Evolutionary conservation across 306 rosid genomes (phyloP).

Genomic region (Dryas alaskensis): DNA sequence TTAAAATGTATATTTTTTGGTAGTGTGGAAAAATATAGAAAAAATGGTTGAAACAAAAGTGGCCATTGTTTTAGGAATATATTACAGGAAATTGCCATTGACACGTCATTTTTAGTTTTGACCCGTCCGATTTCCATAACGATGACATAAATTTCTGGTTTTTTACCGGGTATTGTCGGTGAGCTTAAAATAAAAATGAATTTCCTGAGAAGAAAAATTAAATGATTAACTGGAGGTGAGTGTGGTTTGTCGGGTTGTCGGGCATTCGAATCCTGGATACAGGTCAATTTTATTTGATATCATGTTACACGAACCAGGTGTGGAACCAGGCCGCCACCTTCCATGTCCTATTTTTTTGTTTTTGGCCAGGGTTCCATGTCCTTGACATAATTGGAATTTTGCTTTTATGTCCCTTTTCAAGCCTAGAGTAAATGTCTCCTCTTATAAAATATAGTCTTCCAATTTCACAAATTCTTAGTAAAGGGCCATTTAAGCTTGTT

Average conservation of each 20-base stretch:
- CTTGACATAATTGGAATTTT: not conserved
- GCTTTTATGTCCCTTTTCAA: not conserved
- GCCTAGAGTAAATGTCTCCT: too few species aligned
- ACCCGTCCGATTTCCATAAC: too few species aligned
- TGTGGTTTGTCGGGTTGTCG: slow-evolving; percentile 53
- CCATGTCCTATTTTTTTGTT: not conserved
- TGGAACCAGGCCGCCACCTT: slow-evolving; percentile 18
- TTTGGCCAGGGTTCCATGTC: not conserved
- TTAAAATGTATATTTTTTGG: too few species aligned
- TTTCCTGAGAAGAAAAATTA: slow-evolving; percentile 13
- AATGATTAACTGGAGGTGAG: slow-evolving; percentile 26
- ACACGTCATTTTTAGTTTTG: not conserved
- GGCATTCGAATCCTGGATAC: slow-evolving; percentile 36
- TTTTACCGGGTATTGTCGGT: slow-evolving; percentile 46
- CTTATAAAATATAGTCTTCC: too few species aligned
- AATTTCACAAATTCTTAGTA: too few species aligned
- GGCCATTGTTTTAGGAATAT: not conserved
- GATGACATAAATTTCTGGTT: not conserved
- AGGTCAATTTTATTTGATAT: slow-evolving; percentile 33
- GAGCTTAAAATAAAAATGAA: slow-evolving; percentile 22
- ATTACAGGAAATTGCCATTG: slow-evolving; percentile 2
- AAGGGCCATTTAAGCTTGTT: too few species aligned
- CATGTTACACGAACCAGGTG: slow-evolving; percentile 29
- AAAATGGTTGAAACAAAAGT: not conserved
- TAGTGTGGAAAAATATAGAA: not conserved